A percentile compares a stretch with the other conserved stretches of the same genome.
phyloP scores from a whole-genome alignment of 495 filamentous ascomycete genomes.

The Penicillium malachiteum region DNA sequence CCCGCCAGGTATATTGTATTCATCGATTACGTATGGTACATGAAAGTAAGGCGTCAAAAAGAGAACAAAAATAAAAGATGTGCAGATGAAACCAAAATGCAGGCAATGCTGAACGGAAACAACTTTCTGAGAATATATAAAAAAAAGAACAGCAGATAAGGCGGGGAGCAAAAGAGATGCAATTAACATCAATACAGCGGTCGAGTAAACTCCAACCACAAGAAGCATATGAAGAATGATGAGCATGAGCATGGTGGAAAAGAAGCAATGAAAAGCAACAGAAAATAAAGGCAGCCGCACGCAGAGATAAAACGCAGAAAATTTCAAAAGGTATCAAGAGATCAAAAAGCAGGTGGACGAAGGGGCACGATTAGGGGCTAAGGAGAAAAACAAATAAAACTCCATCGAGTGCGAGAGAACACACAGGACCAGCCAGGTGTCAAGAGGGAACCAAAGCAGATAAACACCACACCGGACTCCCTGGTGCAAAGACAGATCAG shows the following conservation, averaged over 20 bases:
- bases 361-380: slow-evolving; percentile 35
- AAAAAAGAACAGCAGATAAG: slow-evolving; percentile 11
- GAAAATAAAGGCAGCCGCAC: background rate
- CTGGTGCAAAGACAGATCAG: slow-evolving; percentile 37
- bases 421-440: slow-evolving; percentile 56
- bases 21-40: slow-evolving; percentile 49
- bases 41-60: slow-evolving; percentile 33
- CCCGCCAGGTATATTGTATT: slow-evolving; percentile 40
- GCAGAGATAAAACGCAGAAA: slow-evolving; percentile 2
- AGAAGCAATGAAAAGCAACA: slow-evolving; percentile 10
- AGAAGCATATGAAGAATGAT: slow-evolving; percentile 14
- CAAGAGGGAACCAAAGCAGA: slow-evolving; percentile 34
- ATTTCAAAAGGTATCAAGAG: slow-evolving; percentile 33
- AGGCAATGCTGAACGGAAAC: slow-evolving; percentile 21
- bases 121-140: slow-evolving; percentile 5
- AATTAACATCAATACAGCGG: slow-evolving; percentile 31
- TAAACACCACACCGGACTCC: slow-evolving; percentile 52
- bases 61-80: slow-evolving; percentile 28
- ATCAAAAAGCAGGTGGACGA: slow-evolving; percentile 26
- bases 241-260: slow-evolving; percentile 14
- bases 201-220: slow-evolving; percentile 24
- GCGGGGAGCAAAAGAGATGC: slow-evolving; percentile 19
- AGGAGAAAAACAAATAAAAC: slow-evolving; percentile 31
- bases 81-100: slow-evolving; percentile 26
- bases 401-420: slow-evolving; percentile 49